Conservation (phyloP, 352 stramenopile species). For the Achlya hypogyna region DNA sequence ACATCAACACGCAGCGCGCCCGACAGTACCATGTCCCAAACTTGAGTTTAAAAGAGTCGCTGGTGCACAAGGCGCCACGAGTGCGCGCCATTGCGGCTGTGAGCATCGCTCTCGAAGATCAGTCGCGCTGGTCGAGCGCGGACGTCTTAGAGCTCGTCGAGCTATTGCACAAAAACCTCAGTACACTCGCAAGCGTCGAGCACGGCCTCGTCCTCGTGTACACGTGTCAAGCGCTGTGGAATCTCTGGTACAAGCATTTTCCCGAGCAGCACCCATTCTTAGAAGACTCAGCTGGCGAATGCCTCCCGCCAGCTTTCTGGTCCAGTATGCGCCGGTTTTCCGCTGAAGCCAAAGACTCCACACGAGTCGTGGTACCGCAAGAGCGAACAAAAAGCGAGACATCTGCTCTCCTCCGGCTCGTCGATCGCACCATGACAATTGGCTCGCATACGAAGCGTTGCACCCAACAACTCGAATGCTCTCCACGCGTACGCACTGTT, state of each 20-base stretch:
- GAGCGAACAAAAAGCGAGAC: no score
- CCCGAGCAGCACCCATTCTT: background rate
- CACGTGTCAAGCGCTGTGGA: constrained; percentile 14
- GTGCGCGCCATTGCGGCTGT: constrained; percentile 6
- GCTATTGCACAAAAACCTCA: constrained; percentile 1
- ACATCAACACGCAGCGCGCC: background rate
- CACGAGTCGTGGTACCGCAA: background rate
- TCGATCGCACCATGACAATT: background rate
- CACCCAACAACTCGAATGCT: background rate
- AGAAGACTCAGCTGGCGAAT: background rate
- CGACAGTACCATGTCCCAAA: constrained; percentile 3
- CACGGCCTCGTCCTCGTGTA: background rate
- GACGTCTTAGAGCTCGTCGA: background rate
- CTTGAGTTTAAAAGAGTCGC: background rate
- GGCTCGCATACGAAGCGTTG: background rate
- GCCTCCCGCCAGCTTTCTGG: background rate
- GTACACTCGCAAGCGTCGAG: background rate
- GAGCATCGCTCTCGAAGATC: constrained; percentile 3
- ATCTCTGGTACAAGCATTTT: constrained; percentile 10
- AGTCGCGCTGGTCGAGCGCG: background rate
- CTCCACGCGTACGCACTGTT: background rate
- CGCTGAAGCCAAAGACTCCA: background rate
- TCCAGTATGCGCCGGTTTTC: no score
- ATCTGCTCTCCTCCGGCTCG: background rate
- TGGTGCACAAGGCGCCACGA: background rate